Conservation (phyloP, 495 filamentous ascomycete species). For the Neurospora sp. region DNA sequence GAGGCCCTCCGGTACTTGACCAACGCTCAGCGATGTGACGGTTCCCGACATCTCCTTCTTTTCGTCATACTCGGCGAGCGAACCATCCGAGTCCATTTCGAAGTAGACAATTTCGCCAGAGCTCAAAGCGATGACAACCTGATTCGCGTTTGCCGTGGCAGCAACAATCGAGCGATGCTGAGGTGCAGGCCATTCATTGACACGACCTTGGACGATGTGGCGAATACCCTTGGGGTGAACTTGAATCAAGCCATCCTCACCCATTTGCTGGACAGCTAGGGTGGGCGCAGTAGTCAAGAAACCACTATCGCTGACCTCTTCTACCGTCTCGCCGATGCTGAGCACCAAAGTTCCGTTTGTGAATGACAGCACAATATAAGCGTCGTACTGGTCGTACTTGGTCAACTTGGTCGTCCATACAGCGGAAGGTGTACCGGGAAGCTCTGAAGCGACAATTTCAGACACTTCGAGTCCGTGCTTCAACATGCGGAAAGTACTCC, state of each 20-base stretch:
- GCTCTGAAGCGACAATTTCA: conserved; percentile 86
- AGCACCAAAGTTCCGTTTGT: conserved; percentile 70
- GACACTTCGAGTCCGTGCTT: conserved; percentile 89
- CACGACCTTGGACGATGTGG: conserved; percentile 71
- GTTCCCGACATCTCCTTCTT: conserved; percentile 94
- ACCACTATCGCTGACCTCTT: conserved; percentile 86
- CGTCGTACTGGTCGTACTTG: conserved; percentile 75
- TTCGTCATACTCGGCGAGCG: conserved; percentile 88
- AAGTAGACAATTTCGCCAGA: conserved; percentile 97
- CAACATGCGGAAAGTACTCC: conserved; percentile 80
- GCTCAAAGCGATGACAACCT: conserved; percentile 87
- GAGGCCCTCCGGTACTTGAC: conserved; percentile 84
- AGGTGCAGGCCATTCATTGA: conserved; percentile 91
- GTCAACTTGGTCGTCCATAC: conserved; percentile 94
- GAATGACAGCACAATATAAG: conserved; percentile 60
- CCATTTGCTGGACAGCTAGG: conserved; percentile 84
- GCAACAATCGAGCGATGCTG: conserved; percentile 92
- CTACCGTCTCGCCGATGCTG: conserved; percentile 91
- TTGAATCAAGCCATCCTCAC: conserved; percentile 86
- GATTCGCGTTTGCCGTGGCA: conserved; percentile 86
- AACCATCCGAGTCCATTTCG: conserved; percentile 87
- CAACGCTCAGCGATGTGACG: conserved; percentile 84
- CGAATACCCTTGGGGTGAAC: conserved; percentile 92
- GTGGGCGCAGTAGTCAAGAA: conserved; percentile 82
- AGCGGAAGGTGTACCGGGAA: conserved; percentile 73